Evolutionary conservation across 2,329 filamentous ascomycete genomes (phyloP).

Genomic region (Periconia sp.): DNA sequence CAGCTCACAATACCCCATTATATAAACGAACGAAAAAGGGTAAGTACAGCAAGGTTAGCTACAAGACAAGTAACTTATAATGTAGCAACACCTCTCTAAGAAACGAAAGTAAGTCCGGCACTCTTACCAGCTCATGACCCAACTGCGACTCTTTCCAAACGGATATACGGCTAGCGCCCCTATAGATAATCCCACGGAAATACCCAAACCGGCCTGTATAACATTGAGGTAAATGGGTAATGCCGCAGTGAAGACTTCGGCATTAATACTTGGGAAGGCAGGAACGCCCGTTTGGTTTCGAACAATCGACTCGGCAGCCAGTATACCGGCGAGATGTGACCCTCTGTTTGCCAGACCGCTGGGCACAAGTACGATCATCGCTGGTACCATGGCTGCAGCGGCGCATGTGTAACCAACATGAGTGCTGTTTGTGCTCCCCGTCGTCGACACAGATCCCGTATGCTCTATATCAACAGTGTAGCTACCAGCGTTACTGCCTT

Average conservation of each 20-base stretch:
- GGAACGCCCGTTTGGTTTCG: neutral
- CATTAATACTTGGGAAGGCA: neutral
- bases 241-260: neutral
- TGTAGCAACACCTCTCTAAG: neutral
- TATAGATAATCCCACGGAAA: neutral
- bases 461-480: neutral
- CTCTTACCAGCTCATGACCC: neutral
- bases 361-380: neutral
- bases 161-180: neutral
- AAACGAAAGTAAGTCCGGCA: neutral
- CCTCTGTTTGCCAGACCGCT: neutral
- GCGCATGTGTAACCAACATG: neutral
- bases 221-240: neutral
- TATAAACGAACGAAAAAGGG: too few species aligned
- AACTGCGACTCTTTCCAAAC: neutral
- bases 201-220: neutral
- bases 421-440: neutral
- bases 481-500: neutral
- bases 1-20: too few species aligned
- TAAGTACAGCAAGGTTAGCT: too few species aligned
- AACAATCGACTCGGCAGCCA: neutral
- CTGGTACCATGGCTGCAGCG: neutral
- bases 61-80: neutral
- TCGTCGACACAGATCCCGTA: neutral
- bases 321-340: neutral